Percentiles rank a stretch among this genome's conserved stretches.
phyloP scores from a whole-genome alignment of 345 rosid species.

The Aquilaria yunnanensis region DNA sequence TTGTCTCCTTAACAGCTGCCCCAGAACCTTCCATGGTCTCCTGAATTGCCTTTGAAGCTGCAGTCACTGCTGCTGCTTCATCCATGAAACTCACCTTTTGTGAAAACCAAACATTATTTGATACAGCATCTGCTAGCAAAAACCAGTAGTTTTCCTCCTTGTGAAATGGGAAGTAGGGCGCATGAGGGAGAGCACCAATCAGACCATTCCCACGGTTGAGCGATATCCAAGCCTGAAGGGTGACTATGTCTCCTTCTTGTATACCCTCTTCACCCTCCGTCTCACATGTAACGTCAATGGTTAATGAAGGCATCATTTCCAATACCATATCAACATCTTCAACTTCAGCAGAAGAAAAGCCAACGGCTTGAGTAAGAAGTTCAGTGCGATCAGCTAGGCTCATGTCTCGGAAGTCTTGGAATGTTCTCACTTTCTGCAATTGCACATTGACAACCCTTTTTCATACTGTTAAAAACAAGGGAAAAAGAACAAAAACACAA shows the following conservation, averaged over 20 bases:
- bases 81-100: conserved; percentile 96
- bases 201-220: conserved; percentile 79
- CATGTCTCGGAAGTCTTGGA: conserved; percentile 83
- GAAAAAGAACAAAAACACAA: conserved; percentile 2
- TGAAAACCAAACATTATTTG: conserved; percentile 88
- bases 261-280: conserved; percentile 98
- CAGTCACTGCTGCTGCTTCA: conserved; percentile 66
- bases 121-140: conserved; percentile 67
- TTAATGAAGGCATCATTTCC: conserved; percentile 88
- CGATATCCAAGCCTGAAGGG: conserved; percentile 83
- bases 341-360: conserved; percentile 60
- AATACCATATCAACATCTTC: conserved; percentile 78
- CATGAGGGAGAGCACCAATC: conserved; percentile 79
- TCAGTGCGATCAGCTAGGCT: conserved; percentile 61
- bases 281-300: conserved; percentile 79
- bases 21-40: conserved; percentile 95
- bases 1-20: conserved; percentile 67
- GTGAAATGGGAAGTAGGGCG: conserved; percentile 82
- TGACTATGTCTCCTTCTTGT: conserved; percentile 89
- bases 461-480: too few species aligned
- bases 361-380: conserved; percentile 69
- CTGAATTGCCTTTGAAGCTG: conserved; percentile 87
- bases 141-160: conserved; percentile 97
- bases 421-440: conserved; percentile 85
- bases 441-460: neutral